These are phyloP conservation scores for Neodidymelliopsis sp. DNA, from an alignment of 2,329 filamentous ascomycete genomes.

Conservation along the genomic window DNA sequence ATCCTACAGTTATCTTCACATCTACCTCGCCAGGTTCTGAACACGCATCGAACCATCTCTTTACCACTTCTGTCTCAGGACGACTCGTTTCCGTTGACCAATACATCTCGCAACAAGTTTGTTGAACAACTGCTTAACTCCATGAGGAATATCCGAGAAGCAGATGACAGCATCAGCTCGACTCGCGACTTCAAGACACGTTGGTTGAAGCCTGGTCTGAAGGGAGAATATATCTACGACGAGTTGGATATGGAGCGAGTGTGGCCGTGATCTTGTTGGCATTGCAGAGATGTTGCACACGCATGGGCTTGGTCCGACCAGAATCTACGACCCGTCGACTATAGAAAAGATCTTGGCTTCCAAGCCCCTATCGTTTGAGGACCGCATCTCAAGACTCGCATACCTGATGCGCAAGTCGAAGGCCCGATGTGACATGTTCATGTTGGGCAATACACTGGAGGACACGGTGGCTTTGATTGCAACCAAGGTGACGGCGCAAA, in stretches of 20 bases:
- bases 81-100: background rate
- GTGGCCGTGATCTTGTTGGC: conserved; percentile 2
- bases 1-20: background rate
- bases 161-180: background rate
- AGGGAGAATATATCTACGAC: background rate
- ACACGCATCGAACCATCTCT: background rate
- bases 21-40: background rate
- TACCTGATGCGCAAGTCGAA: conserved; percentile 4
- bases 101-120: background rate
- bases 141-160: background rate
- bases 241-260: conserved; percentile 4
- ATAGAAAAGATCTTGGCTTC: background rate
- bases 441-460: conserved; percentile 2
- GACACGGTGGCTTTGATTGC: background rate
- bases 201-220: conserved; percentile 13
- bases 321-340: background rate
- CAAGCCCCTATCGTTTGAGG: background rate
- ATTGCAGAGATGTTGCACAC: background rate
- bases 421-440: conserved; percentile 2
- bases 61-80: background rate
- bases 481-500: background rate
- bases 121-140: background rate
- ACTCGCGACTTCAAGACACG: background rate
- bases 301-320: background rate
- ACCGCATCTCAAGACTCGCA: background rate